Conservation (phyloP, 2,329 filamentous ascomycete species). For the Moelleriella libera region DNA sequence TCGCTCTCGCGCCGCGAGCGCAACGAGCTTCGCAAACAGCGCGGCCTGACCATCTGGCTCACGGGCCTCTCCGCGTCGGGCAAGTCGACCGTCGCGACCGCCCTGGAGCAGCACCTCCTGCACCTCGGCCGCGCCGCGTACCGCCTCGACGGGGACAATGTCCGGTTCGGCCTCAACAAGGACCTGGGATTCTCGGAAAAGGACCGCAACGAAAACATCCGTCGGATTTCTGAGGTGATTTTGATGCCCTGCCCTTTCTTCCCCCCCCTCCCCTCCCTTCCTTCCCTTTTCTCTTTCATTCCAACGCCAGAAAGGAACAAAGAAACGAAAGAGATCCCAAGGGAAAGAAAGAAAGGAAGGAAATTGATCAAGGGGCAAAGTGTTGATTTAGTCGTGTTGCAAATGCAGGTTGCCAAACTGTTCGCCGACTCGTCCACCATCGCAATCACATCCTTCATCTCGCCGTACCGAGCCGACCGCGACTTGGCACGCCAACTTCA, state of each 20-base stretch:
- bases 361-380: background rate
- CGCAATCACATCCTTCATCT: conserved; percentile 93
- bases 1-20: conserved; percentile 69
- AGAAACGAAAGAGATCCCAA: too few species aligned
- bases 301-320: too few species aligned
- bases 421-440: conserved; percentile 84
- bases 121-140: conserved; percentile 75
- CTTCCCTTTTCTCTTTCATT: too few species aligned
- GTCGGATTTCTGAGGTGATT: conserved; percentile 70
- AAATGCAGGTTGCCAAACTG: conserved; percentile 68
- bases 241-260: background rate
- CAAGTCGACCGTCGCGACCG: conserved; percentile 93
- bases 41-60: conserved; percentile 93
- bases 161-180: conserved; percentile 96
- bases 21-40: conserved; percentile 61
- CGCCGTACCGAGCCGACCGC: conserved; percentile 80
- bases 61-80: conserved; percentile 92
- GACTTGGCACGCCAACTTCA: conserved; percentile 72
- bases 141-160: conserved; percentile 94
- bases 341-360: background rate
- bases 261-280: background rate
- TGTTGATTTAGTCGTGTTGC: too few species aligned
- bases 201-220: conserved; percentile 95
- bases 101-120: conserved; percentile 91
- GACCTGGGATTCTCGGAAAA: conserved; percentile 88